Base-by-base conservation (phyloP, 805 yeast species). In the Schizosaccharomyces octosporus region DNA sequence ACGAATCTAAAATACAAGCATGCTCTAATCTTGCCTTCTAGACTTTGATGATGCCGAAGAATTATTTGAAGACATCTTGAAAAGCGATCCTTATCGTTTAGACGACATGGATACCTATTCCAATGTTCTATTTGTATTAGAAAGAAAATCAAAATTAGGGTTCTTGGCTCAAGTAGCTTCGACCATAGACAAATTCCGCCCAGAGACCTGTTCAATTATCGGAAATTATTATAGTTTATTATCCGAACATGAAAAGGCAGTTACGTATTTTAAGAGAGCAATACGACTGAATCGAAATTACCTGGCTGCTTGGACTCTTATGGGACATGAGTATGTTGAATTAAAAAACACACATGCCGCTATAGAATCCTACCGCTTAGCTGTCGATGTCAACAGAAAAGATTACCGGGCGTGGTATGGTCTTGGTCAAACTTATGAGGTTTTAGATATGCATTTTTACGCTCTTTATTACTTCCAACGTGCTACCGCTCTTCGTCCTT, bases 331-430 rank as follows among this genome's bases (percentile, higher is more conserved):
- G 72, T 93, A 87, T 73, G 95, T 93, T 17, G 99, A 93, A 70
- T 76, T 93, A 66, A 89, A 90, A 68, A 93, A 93, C 72, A 84
- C 95, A 0, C 95, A 93, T 71, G 97, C 97, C 0, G 98, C 98
- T 0, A 93, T 93, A 62, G 97, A 90, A 73, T 82, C 94, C 63
- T 93, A 93, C 69, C 74, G 97, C 65, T 74, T 95, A 55, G 99
- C 97, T 0, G 90, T 89, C 0, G 96, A 88, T 69, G 83, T 89
- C 2, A 87, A 86, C 68, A 79, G 82, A 57, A 83, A 85, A 68
- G 98, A 93, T 69, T 94, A 85, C 70, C 76, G 95, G 61, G 97
- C 97, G 0, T 93, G 98, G 99, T 93, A 90, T 71, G 98, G 98
- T 1, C 75, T 93, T 61, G 99, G 98, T 0, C 97, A 93, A 72